Percentiles rank a stretch among this genome's conserved stretches.
These are phyloP conservation scores for Fusarium scirpi DNA, from an alignment of 2,329 filamentous ascomycete species.

Conservation along the genomic window DNA sequence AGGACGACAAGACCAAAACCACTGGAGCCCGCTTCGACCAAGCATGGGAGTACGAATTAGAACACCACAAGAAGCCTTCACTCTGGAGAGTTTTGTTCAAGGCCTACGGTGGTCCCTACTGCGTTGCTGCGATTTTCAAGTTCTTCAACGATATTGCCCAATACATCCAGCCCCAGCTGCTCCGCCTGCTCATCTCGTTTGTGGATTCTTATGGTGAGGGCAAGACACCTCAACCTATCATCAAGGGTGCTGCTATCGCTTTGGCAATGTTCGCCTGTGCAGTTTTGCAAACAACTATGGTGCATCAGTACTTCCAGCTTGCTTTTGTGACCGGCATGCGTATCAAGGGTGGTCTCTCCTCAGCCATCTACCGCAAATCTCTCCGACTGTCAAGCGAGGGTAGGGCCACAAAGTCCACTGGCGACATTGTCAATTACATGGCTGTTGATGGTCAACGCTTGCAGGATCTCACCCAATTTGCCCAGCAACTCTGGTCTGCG, in stretches of 20 bases:
- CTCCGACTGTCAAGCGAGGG: conserved; percentile 94
- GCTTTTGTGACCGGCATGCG: conserved; percentile 97
- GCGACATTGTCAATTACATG: conserved; percentile 99
- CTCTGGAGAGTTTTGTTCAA: conserved; percentile 88
- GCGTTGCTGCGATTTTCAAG: conserved; percentile 87
- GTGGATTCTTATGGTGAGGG: conserved; percentile 79
- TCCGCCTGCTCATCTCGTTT: conserved; percentile 86
- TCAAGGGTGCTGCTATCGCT: conserved; percentile 88
- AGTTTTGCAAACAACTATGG: conserved; percentile 84
- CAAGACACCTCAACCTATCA: conserved; percentile 76
- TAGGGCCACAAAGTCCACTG: conserved; percentile 86
- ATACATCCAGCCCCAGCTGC: conserved; percentile 90
- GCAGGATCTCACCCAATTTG: conserved; percentile 94
- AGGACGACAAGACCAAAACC: conserved; percentile 79
- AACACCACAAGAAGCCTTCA: conserved; percentile 71
- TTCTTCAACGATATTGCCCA: conserved; percentile 85
- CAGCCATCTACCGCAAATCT: conserved; percentile 93
- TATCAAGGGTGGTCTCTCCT: conserved; percentile 90
- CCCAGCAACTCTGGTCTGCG: conserved; percentile 94
- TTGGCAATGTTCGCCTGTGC: conserved; percentile 93
- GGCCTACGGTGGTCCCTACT: conserved; percentile 87
- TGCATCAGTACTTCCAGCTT: conserved; percentile 98
- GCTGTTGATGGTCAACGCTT: conserved; percentile 96
- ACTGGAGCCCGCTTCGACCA: conserved; percentile 78
- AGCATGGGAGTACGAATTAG: conserved; percentile 82